Percentiles rank a stretch among this genome's conserved stretches.
phyloP scores from a whole-genome alignment of 805 yeast species.

The Nakazawaea siamensis region DNA sequence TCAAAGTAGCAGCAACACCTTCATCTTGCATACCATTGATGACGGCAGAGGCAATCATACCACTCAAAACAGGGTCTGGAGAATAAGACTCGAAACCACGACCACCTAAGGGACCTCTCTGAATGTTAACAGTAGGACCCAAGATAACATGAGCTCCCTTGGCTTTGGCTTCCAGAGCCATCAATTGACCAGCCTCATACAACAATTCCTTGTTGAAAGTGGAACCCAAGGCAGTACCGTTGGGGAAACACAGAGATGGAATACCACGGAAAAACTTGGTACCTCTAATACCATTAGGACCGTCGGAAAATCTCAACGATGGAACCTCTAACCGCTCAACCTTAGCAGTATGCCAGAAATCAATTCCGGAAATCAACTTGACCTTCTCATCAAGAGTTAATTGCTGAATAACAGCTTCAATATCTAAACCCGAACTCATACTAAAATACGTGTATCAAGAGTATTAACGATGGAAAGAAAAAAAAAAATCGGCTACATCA shows the following conservation, averaged over 20 bases:
- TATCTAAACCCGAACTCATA: slow-evolving; percentile 9
- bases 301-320: slow-evolving; percentile 42
- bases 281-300: slow-evolving; percentile 61
- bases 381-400: slow-evolving; percentile 23
- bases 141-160: slow-evolving; percentile 44
- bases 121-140: slow-evolving; percentile 33
- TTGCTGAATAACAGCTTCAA: slow-evolving; percentile 13
- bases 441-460: too few relatives aligned
- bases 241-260: slow-evolving; percentile 52
- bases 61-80: slow-evolving; percentile 49
- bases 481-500: too few relatives aligned
- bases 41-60: slow-evolving; percentile 26
- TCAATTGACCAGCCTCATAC: slow-evolving; percentile 38
- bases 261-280: slow-evolving; percentile 42
- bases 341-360: slow-evolving; percentile 30
- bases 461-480: too few relatives aligned
- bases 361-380: slow-evolving; percentile 25
- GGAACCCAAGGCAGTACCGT: slow-evolving; percentile 53
- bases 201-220: slow-evolving; percentile 46
- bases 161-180: slow-evolving; percentile 46
- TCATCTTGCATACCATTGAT: slow-evolving; percentile 30
- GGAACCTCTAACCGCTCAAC: slow-evolving; percentile 33
- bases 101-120: slow-evolving; percentile 35
- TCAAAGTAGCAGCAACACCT: slow-evolving; percentile 30
- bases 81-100: slow-evolving; percentile 55